phyloP scores from a whole-genome alignment of 208 protist species.

The Porcisia hertigi region DNA sequence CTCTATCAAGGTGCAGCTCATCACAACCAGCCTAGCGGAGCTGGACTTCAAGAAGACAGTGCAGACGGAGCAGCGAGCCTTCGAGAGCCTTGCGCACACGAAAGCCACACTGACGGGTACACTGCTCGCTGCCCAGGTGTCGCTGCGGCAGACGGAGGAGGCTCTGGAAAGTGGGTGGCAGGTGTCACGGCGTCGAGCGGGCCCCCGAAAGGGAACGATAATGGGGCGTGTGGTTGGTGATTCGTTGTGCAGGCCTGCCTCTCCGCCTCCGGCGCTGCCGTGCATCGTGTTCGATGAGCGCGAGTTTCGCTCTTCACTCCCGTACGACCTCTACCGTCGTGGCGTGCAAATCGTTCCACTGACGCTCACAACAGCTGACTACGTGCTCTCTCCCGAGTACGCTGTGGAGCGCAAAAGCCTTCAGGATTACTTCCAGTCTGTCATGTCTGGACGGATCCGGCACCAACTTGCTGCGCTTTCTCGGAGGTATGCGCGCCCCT shows the following conservation, averaged over 20 bases:
- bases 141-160: conserved; percentile 55
- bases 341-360: conserved; percentile 83
- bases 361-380: conserved; percentile 80
- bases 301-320: conserved; percentile 80
- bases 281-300: conserved; percentile 87
- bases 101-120: conserved; percentile 75
- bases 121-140: conserved; percentile 57
- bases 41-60: conserved; percentile 38
- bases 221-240: conserved; percentile 1
- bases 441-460: conserved; percentile 71
- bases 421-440: conserved; percentile 72
- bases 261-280: conserved; percentile 14
- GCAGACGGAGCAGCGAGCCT: conserved; percentile 58
- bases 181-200: conserved; percentile 7
- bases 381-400: conserved; percentile 77
- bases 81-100: conserved; percentile 67
- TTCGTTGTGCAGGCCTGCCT: not conserved
- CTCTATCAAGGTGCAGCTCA: conserved; percentile 58
- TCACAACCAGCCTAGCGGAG: conserved; percentile 50
- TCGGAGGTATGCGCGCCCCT: conserved; percentile 54
- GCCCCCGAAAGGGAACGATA: conserved; percentile 1
- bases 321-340: conserved; percentile 67
- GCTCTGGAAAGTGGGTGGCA: conserved; percentile 49
- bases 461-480: conserved; percentile 73
- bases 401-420: conserved; percentile 87